Percentiles rank a stretch among this genome's conserved stretches.
These are phyloP conservation scores for Yamadazyma akitaensis DNA, from an alignment of 805 yeast genomes.

Conservation along the genomic window DNA sequence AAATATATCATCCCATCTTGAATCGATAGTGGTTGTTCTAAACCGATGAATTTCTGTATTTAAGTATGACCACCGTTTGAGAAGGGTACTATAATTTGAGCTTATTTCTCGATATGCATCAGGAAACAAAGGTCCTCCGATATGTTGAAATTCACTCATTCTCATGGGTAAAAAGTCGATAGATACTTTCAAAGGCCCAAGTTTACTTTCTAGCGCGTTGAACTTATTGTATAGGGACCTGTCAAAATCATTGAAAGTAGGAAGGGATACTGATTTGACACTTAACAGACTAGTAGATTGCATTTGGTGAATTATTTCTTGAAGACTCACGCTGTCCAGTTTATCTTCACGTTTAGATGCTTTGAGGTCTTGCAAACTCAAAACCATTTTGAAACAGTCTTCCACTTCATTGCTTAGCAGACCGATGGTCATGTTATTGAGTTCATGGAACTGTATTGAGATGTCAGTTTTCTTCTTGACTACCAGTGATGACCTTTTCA, in stretches of 20 bases:
- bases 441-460: conserved; percentile 26
- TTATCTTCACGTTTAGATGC: conserved; percentile 16
- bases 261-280: conserved; percentile 22
- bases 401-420: conserved; percentile 26
- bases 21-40: conserved; percentile 46
- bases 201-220: conserved; percentile 35
- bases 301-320: conserved; percentile 23
- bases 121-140: conserved; percentile 21
- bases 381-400: conserved; percentile 18
- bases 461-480: conserved; percentile 25
- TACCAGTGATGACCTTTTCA: conserved; percentile 18
- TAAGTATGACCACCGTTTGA: conserved; percentile 41
- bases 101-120: conserved; percentile 28
- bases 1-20: conserved; percentile 56
- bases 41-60: conserved; percentile 39
- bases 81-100: conserved; percentile 36
- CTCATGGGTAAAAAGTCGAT: conserved; percentile 50
- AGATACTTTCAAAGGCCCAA: conserved; percentile 53
- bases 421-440: conserved; percentile 21
- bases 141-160: conserved; percentile 39
- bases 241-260: conserved; percentile 29
- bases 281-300: conserved; percentile 19
- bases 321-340: conserved; percentile 16
- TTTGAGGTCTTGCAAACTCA: conserved; percentile 17
- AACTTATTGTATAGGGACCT: conserved; percentile 40